phyloP scores from a whole-genome alignment of 2,329 filamentous ascomycete genomes.

The Arachnopeziza araneosa region DNA sequence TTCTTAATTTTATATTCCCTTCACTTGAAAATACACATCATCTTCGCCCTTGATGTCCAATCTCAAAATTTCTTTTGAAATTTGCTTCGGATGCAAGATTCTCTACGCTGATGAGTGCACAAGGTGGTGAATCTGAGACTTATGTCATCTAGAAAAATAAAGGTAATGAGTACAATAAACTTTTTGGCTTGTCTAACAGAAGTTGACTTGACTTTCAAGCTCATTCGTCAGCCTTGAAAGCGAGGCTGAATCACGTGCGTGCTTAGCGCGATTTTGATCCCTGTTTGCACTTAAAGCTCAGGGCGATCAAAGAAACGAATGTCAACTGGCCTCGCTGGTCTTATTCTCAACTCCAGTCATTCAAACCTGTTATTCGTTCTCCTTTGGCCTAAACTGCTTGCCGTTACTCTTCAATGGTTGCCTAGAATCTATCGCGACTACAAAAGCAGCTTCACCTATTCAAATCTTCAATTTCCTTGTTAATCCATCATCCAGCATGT shows the following conservation, averaged over 20 bases:
- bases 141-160: no score
- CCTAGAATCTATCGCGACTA: background rate
- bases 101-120: no score
- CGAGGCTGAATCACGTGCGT: background rate
- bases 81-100: no score
- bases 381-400: background rate
- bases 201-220: background rate
- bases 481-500: constrained; percentile 20
- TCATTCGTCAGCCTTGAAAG: background rate
- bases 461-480: background rate
- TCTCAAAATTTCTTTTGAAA: no score
- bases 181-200: no score
- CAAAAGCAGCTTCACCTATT: background rate
- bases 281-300: background rate
- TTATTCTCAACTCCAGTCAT: background rate
- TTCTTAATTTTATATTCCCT: background rate
- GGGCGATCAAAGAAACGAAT: background rate
- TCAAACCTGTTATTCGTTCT: background rate
- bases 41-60: no score
- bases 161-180: no score
- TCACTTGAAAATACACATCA: background rate
- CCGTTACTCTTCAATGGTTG: background rate
- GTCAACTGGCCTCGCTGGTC: background rate
- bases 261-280: background rate
- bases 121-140: no score